Conservation (phyloP, 768 basidiomycete genomes). For the Chalciporus sphaerocephalus region DNA sequence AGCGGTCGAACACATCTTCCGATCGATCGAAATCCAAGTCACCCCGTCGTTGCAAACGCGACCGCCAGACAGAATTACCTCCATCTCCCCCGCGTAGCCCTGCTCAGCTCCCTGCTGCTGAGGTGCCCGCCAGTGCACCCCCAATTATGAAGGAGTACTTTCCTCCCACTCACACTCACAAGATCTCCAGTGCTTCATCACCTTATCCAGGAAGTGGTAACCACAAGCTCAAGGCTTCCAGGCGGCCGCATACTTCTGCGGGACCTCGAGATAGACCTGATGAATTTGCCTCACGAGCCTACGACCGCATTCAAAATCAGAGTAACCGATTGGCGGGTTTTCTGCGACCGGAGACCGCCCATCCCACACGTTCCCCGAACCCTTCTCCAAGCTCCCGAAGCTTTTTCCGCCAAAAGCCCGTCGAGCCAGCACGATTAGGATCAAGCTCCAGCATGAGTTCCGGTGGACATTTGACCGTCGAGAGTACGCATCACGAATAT, state of each 20-base stretch:
- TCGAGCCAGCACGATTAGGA: conserved; percentile 29
- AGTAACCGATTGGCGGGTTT: conserved; percentile 13
- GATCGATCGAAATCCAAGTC: conserved; percentile 55
- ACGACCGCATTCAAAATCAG: conserved; percentile 13
- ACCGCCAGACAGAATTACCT: conserved; percentile 26
- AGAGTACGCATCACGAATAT: conserved; percentile 14
- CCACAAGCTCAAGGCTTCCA: conserved; percentile 31
- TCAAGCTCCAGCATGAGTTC: conserved; percentile 35
- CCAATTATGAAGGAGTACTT: conserved; percentile 1
- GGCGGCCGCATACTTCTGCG: conserved; percentile 72
- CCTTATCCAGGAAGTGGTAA: conserved; percentile 28
- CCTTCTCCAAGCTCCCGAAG: conserved; percentile 8
- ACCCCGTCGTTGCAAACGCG: conserved; percentile 43
- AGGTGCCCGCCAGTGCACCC: conserved; percentile 9
- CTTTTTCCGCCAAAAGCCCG: conserved; percentile 21
- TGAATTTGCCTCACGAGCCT: conserved; percentile 19
- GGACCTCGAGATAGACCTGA: conserved; percentile 57
- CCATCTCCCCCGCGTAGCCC: conserved; percentile 41
- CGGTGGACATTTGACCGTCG: conserved; percentile 41
- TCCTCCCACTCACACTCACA: conserved; percentile 21
- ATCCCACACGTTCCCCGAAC: conserved; percentile 14
- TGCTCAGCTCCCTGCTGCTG: conserved; percentile 1
- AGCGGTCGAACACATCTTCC: conserved; percentile 29
- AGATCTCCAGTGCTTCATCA: conserved; percentile 29
- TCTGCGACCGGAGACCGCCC: conserved; percentile 29